Base-by-base conservation (phyloP, 768 basidiomycete species). In the Fibroporia radiculosa region DNA sequence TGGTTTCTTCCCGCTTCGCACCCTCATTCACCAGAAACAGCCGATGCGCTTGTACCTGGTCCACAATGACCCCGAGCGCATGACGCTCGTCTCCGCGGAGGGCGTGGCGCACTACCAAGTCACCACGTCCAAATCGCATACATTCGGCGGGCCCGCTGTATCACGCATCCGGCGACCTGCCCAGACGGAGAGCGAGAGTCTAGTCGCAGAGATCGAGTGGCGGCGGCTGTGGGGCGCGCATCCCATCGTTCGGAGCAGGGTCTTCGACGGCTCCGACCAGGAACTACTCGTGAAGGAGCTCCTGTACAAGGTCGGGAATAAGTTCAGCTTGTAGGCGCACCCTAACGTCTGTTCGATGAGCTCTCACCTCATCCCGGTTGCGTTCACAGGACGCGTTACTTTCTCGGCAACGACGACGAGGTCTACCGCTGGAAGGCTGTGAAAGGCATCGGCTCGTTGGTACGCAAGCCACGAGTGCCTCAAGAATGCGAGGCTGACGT, bases 191-290 rank as follows among this genome's bases (percentile, higher is more conserved):
- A 64, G 64, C 33, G 66, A 68, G 27, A 66, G 64, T 35, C 56
- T 71, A 35, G 68, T 78, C 22, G 75, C 72, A 4, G 72, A 76
- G 52, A 66, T 78, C 27, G 66, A 69, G 42, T 77, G 75, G 73
- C 62, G 63, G 41, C 57, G 60, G 26, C 53, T 40, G 44, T 53
- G 44, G 42, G 61, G 63, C 27, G 60, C 61, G 27, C 68, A 71
- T n/a, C 70, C 72, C 3, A 59, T 69, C 10, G 65, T 74, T 46
- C 60, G 64, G 38, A 69, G 68, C 49, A 62, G 62, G 28, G 52
- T 70, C 25, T 59, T 72, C 18, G 61, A 62, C 32, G 66, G 61
- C 14, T 37, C 42, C 18, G 47, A 39, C 37, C 45, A 50, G 49
- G 46, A 53, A 11, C 54, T 71, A 23, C 56, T 58, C 41, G 65